Evolutionary conservation across 352 stramenopile species (phyloP).

Genomic region (Globisporangium solare): DNA sequence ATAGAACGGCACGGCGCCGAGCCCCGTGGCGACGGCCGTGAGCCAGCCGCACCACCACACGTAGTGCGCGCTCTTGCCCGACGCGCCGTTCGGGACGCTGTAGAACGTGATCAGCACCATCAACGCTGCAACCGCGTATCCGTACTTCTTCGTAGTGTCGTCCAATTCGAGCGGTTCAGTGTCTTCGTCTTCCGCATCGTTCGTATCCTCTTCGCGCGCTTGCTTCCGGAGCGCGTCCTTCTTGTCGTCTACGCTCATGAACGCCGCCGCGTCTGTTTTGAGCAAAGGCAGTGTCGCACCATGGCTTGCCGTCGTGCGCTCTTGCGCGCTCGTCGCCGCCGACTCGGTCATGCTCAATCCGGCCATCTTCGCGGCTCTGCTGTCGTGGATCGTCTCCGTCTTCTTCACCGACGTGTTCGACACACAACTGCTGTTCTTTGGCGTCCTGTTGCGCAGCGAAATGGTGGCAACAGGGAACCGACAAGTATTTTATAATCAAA

Average conservation of each 20-base stretch:
- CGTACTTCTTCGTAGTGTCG: constrained; percentile 21
- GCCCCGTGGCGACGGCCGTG: constrained; percentile 92
- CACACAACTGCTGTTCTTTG: constrained; percentile 8
- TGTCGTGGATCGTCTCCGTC: not conserved
- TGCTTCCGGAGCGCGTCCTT: constrained; percentile 13
- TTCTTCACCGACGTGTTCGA: not conserved
- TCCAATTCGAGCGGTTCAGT: constrained; percentile 19
- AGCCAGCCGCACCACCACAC: constrained; percentile 99
- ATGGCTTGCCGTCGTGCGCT: not conserved
- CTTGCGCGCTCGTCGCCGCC: not conserved
- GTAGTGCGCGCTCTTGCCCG: constrained; percentile 71
- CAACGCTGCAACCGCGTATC: constrained; percentile 39
- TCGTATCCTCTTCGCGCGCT: not conserved
- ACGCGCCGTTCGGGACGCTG: constrained; percentile 37
- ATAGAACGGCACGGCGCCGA: constrained; percentile 94
- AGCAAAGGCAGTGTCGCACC: constrained; percentile 3
- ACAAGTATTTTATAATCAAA: not conserved
- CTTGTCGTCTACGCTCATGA: constrained; percentile 10
- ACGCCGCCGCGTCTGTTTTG: not conserved
- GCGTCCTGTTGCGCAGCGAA: constrained; percentile 14
- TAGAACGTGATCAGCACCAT: constrained; percentile 68
- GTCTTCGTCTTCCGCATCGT: constrained; percentile 11
- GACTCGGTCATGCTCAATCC: constrained; percentile 7
- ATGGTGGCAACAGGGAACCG: constrained; percentile 2
- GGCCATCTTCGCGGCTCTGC: not conserved